Evolutionary conservation across 176 grass and related monocot species (phyloP), one percentile per base, ranked within the genome.

Genomic region (Miscanthus lutarioriparius): DNA sequence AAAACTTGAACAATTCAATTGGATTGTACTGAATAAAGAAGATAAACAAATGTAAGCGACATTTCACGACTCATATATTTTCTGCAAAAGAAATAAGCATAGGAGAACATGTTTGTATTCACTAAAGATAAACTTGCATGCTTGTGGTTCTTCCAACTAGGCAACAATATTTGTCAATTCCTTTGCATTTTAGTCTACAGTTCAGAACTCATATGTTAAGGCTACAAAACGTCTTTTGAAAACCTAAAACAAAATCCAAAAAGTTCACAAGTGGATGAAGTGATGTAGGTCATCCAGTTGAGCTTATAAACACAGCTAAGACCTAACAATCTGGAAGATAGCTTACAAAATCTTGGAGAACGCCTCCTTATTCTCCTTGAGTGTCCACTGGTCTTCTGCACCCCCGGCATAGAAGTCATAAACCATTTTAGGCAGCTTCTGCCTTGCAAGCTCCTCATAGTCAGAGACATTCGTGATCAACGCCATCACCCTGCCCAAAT

Each of bases 381-480:
- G 91, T 27, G 91, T 93, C 95, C 87, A 90, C 67, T 95, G 86
- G 73, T 95, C 95, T 70, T 98, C 95, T 26, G 95, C 95, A 41
- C 95, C 95, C 1, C 87, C 80, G 1, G 91, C 74, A 80, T 93
- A 98, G 74, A 91, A 98, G 82, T 98, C 95, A 67, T 91, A 98
- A 33, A 95, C 77, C 95, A 98, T 95, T 82, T 95, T 98, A 19
- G 95, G 81, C 64, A 98, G 78, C 70, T 88, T 98, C 77, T 93
- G 76, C 87, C 85, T 98, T 5, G 91, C 95, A 8, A 90, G 85
- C 32, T 79, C 73, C 85, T 98, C 87, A 32, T 93, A 98, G 88
- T 95, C 92, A 40, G 36, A 59, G 72, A 98, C 91, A 73, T 98
- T 98, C 25, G 95, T 95, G 15, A 98, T 86, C 78, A 79, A 15